Evolutionary conservation across 2,329 filamentous ascomycete species (phyloP), one percentile per base, ranked within the genome.

Genomic region (Hypoxylon sp.): DNA sequence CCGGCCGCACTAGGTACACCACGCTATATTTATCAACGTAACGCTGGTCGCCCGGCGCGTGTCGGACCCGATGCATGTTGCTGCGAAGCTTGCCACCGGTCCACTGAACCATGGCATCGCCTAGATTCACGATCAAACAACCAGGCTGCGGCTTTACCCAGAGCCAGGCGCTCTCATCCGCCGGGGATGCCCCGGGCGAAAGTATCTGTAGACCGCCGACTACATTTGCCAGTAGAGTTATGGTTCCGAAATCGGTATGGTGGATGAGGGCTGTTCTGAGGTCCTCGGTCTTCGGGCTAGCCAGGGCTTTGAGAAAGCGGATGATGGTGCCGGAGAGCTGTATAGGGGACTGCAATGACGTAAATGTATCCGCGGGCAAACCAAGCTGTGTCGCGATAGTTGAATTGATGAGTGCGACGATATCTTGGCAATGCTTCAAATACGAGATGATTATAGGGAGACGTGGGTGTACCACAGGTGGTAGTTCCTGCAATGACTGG

Each of bases 131-230:
- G 9, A 76, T 72, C 42, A 72, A 53, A 26, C 66, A 73, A 9
- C 72, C 71, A 2, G 74, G 74, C 22, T 63, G 66, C 42, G 74
- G 74, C 0, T 64, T 67, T 3, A 73, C 73, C 70, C 70, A 75
- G 9, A 48, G 51, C 75, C 74, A 76, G 0, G 70, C 72, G 5
- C 13, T 51, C 10, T 65, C 58, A 9, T 73, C 67, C 19, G 19
- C 31, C 11, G 70, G 33, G 1, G 54, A 48, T 5, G 54, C 51
- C 9, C 73, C 72, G 0, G 74, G 75, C 0, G 68, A 59, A 1
- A 80, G 73, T 19, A 81, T 75, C 70, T 82, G 80, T 17, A 81
- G 70, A 0, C 79, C 79, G 14, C 79, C 79, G 6, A 79, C 33
- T 2, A 78, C 69, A 51, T 81, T 79, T 47, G 78, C 78, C 0